Evolutionary conservation across 2,329 filamentous ascomycete genomes (phyloP), one percentile per base, ranked within the genome.

Genomic region (Beauveria sp.): DNA sequence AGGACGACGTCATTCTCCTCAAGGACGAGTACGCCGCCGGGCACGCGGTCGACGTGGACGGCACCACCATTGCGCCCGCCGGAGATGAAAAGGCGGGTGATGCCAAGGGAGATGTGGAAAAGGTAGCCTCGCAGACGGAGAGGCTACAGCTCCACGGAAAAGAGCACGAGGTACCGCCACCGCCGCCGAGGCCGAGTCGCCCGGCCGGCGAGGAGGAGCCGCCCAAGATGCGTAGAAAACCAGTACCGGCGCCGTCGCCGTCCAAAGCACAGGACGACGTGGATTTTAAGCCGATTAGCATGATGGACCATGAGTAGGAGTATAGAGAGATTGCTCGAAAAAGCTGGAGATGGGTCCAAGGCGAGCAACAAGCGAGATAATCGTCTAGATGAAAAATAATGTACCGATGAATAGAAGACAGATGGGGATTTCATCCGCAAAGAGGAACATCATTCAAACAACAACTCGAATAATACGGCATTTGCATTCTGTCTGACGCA

Each of bases 1-100:
- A 78, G 65, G 81, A 84, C 62, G 76, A 80, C 3, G 73, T 82
- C 10, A 76, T 83, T 58, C 73, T 76, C 43, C 66, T 82, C 60
- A 79, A 76, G 53, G 75, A 77, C 3, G 66, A 72, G 37, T 69
- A 69, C 43, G 67, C 66, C 16, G 67, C 73, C 22, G 71, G 67
- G 1, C 64, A 70, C 20, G 65, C 73, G n/a, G 67, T 74, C 28
- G 67, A 72, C 46, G 63, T 73, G 7, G 69, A 71, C 44, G 69
- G 65, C 3, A 50, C 51, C 1, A 48, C 53, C 10, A 41, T 63
- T 9, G 64, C 64, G 41, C 51, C 61, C 64, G 47, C 50, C 55
- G 16, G 55, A 61, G 34, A 50, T n/a, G 26, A 52, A 7, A 53
- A 59, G 54, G 22, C 14, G 6, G n/a, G 8, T 1, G 30, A 9